Percentiles rank a stretch among this genome's conserved stretches.
These are phyloP conservation scores for Scenedesmus sp. DNA, from an alignment of 163 green algal genomes.

Conservation along the genomic window DNA sequence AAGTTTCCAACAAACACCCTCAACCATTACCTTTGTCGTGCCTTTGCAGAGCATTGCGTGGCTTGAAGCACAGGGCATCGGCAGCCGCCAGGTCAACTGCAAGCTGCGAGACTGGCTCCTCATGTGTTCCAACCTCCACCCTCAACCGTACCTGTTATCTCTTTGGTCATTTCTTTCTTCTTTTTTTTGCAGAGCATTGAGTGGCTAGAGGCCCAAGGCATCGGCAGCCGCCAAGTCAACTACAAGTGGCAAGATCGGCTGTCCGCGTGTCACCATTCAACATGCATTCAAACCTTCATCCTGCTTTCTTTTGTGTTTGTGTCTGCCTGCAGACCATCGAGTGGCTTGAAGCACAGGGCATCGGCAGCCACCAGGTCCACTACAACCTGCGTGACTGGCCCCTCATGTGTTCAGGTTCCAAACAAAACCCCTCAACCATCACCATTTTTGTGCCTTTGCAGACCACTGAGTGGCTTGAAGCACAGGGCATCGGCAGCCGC, in stretches of 20 bases:
- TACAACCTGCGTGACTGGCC: slow-evolving; percentile 99
- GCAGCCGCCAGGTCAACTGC: slow-evolving; percentile 85
- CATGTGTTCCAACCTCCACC: no score
- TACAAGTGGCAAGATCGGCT: no score
- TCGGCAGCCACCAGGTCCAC: slow-evolving; percentile 76
- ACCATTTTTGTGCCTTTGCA: neutral
- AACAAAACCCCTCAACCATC: no score
- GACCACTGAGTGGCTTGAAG: slow-evolving; percentile 76
- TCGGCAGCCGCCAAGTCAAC: no score
- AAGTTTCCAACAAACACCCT: no score
- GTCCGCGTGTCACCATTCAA: no score
- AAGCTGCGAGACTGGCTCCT: slow-evolving; percentile 95
- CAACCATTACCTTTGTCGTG: no score
- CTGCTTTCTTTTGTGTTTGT: no score
- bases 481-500: slow-evolving; percentile 39
- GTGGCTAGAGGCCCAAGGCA: no score
- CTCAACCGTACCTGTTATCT: neutral
- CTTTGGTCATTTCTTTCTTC: neutral
- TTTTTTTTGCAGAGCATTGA: no score
- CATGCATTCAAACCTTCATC: no score
- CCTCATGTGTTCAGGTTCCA: slow-evolving; percentile 66
- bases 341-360: slow-evolving; percentile 79
- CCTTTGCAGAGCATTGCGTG: slow-evolving; percentile 54
- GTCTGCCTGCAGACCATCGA: slow-evolving; percentile 50
- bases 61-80: slow-evolving; percentile 70